These are phyloP conservation scores for Cyclostephanos invisitatus DNA, from an alignment of 108 stramenopile species.

Conservation along the genomic window DNA sequence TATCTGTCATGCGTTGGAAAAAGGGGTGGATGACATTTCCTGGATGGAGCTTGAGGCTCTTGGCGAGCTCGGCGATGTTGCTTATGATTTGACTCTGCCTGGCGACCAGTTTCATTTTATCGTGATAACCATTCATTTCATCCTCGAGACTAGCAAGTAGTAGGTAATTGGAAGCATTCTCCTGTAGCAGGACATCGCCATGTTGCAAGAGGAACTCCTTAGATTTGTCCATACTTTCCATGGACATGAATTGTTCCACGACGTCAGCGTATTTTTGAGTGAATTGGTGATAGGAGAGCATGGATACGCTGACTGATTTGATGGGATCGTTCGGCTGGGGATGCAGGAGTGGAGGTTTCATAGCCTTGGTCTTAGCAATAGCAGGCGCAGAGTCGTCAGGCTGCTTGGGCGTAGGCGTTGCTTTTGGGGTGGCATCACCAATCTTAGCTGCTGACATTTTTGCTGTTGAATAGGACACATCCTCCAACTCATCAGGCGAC, in stretches of 20 bases:
- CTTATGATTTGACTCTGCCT: constrained; percentile 91
- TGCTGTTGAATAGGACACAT: constrained; percentile 43
- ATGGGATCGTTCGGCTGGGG: constrained; percentile 34
- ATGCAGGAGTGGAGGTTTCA: constrained; percentile 22
- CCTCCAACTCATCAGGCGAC: constrained; percentile 40
- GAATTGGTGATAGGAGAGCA: constrained; percentile 92
- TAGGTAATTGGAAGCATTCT: constrained; percentile 94
- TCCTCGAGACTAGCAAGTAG: constrained; percentile 95
- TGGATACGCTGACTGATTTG: constrained; percentile 58
- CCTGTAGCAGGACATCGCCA: constrained; percentile 90
- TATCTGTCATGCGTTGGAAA: constrained; percentile 86
- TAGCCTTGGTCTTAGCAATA: neutral
- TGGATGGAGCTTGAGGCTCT: constrained; percentile 87
- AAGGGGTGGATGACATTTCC: constrained; percentile 97
- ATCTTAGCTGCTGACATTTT: constrained; percentile 45
- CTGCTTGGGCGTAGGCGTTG: constrained; percentile 2
- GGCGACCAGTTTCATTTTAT: constrained; percentile 94
- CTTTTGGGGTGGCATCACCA: constrained; percentile 24
- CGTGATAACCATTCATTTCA: constrained; percentile 98
- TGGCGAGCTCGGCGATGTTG: constrained; percentile 96
- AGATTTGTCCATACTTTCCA: constrained; percentile 77
- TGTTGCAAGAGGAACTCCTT: constrained; percentile 87
- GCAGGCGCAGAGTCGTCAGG: constrained; percentile 2
- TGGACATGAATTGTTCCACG: constrained; percentile 88
- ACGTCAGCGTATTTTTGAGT: constrained; percentile 87